A percentile compares a stretch with the other conserved stretches of the same genome.
Evolutionary conservation across 2,329 filamentous ascomycete species (phyloP).

Genomic region (Colletotrichum sp.): DNA sequence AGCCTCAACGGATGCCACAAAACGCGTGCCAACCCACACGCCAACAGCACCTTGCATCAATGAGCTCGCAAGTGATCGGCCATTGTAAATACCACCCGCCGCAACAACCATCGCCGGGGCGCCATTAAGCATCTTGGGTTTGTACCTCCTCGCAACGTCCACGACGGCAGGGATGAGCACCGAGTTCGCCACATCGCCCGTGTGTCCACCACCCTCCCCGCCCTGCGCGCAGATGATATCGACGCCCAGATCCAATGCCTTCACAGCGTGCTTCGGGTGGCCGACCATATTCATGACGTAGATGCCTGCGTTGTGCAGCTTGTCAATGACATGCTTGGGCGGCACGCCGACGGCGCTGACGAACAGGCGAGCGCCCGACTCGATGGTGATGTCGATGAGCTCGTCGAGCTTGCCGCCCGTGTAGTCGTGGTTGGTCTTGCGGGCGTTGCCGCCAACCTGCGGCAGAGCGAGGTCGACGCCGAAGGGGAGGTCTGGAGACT

Average conservation of each 20-base stretch:
- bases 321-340: constrained; percentile 72
- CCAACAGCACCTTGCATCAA: constrained; percentile 88
- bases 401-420: constrained; percentile 88
- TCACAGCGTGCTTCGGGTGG: constrained; percentile 87
- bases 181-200: constrained; percentile 84
- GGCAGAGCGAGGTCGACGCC: constrained; percentile 92
- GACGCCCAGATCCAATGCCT: constrained; percentile 84
- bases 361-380: constrained; percentile 83
- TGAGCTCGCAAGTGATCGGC: constrained; percentile 78
- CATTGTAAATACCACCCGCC: constrained; percentile 86
- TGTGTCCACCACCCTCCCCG: constrained; percentile 92
- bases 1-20: constrained; percentile 84
- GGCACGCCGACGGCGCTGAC: constrained; percentile 90
- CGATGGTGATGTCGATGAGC: constrained; percentile 84
- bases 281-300: constrained; percentile 98
- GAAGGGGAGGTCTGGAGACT: constrained; percentile 75
- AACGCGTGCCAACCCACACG: constrained; percentile 94
- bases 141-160: constrained; percentile 78
- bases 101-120: constrained; percentile 81
- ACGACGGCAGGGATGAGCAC: constrained; percentile 87
- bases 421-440: constrained; percentile 96
- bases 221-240: constrained; percentile 94
- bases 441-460: constrained; percentile 82
- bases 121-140: constrained; percentile 72
- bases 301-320: constrained; percentile 80